These are phyloP conservation scores for Apiospora kogelbergensis DNA, from an alignment of 2,329 filamentous ascomycete genomes.

Conservation along the genomic window DNA sequence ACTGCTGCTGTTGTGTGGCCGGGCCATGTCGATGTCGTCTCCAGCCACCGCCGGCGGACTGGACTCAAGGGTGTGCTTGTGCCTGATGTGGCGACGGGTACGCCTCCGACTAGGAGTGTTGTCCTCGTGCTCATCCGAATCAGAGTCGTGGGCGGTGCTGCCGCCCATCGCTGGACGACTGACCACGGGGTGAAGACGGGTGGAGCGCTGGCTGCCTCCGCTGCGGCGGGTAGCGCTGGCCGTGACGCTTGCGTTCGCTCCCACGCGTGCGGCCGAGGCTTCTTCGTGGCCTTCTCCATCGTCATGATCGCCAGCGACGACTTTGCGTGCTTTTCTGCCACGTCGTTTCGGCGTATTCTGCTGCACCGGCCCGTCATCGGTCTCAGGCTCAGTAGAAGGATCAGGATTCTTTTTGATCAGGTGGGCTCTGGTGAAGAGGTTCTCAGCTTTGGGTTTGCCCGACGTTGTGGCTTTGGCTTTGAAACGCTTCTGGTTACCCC, in stretches of 20 bases:
- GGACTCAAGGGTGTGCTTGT: constrained; percentile 20
- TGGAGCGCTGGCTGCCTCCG: not conserved
- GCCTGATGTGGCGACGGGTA: constrained; percentile 20
- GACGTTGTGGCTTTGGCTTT: not conserved
- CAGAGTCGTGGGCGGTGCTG: constrained; percentile 15
- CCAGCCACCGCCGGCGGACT: constrained; percentile 27
- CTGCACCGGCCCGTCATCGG: constrained; percentile 18
- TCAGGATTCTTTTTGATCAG: not conserved
- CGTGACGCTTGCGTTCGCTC: not conserved
- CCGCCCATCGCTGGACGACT: not conserved
- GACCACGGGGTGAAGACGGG: not conserved
- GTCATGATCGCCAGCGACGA: not conserved
- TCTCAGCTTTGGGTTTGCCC: not conserved
- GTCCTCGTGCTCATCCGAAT: constrained; percentile 11
- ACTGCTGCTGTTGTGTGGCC: not conserved
- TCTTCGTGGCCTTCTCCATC: not conserved
- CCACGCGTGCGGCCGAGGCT: not conserved
- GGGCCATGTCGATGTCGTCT: constrained; percentile 8
- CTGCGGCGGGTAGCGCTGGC: not conserved
- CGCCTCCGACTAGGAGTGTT: constrained; percentile 20
- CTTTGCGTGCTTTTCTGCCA: not conserved
- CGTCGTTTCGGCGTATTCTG: not conserved
- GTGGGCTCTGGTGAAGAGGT: not conserved
- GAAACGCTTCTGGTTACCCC: not conserved
- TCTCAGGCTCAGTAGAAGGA: constrained; percentile 19